Conservation (phyloP, 129 eudicot species). For the Logfia minima region DNA sequence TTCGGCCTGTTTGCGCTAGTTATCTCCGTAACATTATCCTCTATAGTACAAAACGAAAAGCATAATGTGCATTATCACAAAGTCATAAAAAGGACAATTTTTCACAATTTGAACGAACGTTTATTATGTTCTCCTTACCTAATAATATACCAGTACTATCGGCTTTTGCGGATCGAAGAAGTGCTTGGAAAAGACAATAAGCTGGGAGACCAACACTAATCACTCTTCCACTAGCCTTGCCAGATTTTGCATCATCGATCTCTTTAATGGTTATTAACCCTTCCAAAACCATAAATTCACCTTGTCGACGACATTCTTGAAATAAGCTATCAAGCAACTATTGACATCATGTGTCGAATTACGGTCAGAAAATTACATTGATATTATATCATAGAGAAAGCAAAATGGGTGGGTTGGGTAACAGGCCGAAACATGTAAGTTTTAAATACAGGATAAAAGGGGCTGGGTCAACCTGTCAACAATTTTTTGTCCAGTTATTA, state of each 20-base stretch:
- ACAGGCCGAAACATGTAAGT: not conserved
- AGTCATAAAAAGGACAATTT: not conserved
- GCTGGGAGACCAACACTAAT: slow-evolving; percentile 80
- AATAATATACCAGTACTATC: slow-evolving; percentile 63
- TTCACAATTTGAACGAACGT: not conserved
- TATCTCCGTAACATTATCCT: slow-evolving; percentile 73
- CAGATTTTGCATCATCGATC: slow-evolving; percentile 79
- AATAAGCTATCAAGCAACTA: slow-evolving; percentile 70
- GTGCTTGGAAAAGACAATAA: slow-evolving; percentile 63
- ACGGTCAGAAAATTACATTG: slow-evolving; percentile 13
- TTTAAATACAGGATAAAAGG: not conserved
- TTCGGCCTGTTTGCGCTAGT: slow-evolving; percentile 70
- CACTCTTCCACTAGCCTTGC: slow-evolving; percentile 52
- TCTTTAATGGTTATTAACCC: slow-evolving; percentile 73
- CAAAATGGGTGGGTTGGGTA: not conserved
- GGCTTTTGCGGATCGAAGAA: slow-evolving; percentile 75
- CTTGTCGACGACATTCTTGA: slow-evolving; percentile 56
- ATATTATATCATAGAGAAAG: not conserved
- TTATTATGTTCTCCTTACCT: slow-evolving; percentile 33
- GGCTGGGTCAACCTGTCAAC: not conserved
- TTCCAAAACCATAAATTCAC: slow-evolving; percentile 64
- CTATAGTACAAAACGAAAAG: slow-evolving; percentile 34
- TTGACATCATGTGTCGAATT: slow-evolving; percentile 25
- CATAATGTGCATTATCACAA: not conserved
- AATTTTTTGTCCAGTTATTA: not conserved